A percentile compares a stretch with the other conserved stretches of the same genome.
These are phyloP conservation scores for Bonia amplexicaulis DNA, from an alignment of 176 grass and related monocot species.

Conservation along the genomic window DNA sequence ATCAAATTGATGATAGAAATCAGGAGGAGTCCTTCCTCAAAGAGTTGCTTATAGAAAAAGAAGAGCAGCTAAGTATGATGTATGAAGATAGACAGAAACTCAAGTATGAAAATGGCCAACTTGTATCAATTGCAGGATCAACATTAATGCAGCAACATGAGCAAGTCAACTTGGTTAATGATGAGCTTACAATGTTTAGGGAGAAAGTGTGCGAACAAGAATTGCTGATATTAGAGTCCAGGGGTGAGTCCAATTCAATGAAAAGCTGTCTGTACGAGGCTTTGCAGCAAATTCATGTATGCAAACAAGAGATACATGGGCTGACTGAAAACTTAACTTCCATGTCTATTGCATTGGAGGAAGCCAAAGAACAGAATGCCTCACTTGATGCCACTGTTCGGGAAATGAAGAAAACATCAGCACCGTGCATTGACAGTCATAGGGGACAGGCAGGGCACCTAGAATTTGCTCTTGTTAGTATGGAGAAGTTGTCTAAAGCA, in stretches of 20 bases:
- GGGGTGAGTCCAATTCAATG: slow-evolving; percentile 50
- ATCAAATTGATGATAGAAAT: slow-evolving; percentile 40
- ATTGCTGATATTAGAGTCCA: slow-evolving; percentile 49
- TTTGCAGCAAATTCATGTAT: slow-evolving; percentile 39
- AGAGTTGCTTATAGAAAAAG: slow-evolving; percentile 46
- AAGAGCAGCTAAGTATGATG: slow-evolving; percentile 34
- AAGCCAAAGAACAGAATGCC: slow-evolving; percentile 53
- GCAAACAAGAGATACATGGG: slow-evolving; percentile 49
- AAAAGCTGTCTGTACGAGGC: slow-evolving; percentile 59
- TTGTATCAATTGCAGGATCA: slow-evolving; percentile 46
- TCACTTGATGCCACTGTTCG: slow-evolving; percentile 44
- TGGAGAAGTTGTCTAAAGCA: slow-evolving; percentile 43
- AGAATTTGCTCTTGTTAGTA: slow-evolving; percentile 29
- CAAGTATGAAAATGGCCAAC: slow-evolving; percentile 61
- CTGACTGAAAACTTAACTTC: slow-evolving; percentile 43
- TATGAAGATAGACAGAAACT: slow-evolving; percentile 61
- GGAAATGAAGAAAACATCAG: slow-evolving; percentile 49
- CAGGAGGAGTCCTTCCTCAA: slow-evolving; percentile 42
- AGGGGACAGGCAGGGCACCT: slow-evolving; percentile 19
- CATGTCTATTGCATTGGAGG: slow-evolving; percentile 42
- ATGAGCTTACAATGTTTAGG: slow-evolving; percentile 58
- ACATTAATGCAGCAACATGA: slow-evolving; percentile 58
- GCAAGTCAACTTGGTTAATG: slow-evolving; percentile 58
- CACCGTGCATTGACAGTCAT: slow-evolving; percentile 12
- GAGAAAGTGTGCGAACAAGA: slow-evolving; percentile 57